Base-by-base conservation (phyloP, 2,329 filamentous ascomycete genomes). In the Talaromyces sp. region DNA sequence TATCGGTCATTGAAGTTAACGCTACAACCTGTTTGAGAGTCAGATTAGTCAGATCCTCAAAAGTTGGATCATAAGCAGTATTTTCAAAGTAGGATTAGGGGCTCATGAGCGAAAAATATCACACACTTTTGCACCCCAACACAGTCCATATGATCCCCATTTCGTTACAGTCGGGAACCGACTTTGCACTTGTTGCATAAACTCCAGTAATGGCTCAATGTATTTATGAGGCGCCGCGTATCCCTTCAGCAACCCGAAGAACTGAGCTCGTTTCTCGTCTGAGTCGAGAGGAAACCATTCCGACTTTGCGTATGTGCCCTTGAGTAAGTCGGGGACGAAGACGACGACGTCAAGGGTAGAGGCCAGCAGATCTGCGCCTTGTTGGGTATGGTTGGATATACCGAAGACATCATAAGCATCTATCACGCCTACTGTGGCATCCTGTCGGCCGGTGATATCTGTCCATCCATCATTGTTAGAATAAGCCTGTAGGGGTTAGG, bases 241-340 rank as follows among this genome's bases (percentile, higher is more conserved):
- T 3, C 39, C 39, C 8, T 17, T 21, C 9, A 40, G 10, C 2
- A 40, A 40, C 7, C 39, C 39, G 11, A 40, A 40, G 17, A 40
- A 40, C 1, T 19, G 9, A 40, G 17, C 19, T 1, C 39, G 39
- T 8, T 40, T 40, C 9, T 40, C 39, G 8, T 40, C 39, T 1
- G 39, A 40, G 15, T 45, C 25, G 6, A 28, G 21, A 5, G 65
- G 63, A 84, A 84, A 17, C 75, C 80, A 81, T 28, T 66, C 64
- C 4, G 61, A 61, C 9, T 73, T 61, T 25, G 73, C 65, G 40
- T 61, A 64, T 67, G 65, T 63, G 73, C 82, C 81, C 74, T 67
- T 77, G 77, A 70, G 73, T 53, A 73, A 68, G 53, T 74, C 72
- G 8, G 72, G 71, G 6, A 79, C 61, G 4, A 80, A 55, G 7